A percentile compares a stretch with the other conserved stretches of the same genome.
These are phyloP conservation scores for Barnettozyma hawaiiensis DNA, from an alignment of 1,139 yeast species.

Conservation along the genomic window DNA sequence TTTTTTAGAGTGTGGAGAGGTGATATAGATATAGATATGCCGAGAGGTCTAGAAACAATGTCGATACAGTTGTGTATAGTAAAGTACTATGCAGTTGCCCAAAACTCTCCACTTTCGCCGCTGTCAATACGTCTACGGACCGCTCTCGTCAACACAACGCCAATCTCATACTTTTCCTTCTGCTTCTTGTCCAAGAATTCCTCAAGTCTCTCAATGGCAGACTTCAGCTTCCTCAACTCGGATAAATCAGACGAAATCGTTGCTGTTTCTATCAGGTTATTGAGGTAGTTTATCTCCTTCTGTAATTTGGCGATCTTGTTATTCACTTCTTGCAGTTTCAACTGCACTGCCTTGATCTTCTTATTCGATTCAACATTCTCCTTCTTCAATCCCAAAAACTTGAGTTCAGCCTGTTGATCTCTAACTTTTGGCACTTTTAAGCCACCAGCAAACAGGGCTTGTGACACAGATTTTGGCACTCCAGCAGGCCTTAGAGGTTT, in stretches of 20 bases:
- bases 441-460: slow-evolving; percentile 22
- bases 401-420: slow-evolving; percentile 21
- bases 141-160: slow-evolving; percentile 34
- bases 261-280: slow-evolving; percentile 30
- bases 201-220: slow-evolving; percentile 33
- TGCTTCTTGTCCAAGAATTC: slow-evolving; percentile 34
- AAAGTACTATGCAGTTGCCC: slow-evolving; percentile 16
- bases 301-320: slow-evolving; percentile 31
- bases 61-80: background rate
- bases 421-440: slow-evolving; percentile 24
- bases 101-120: slow-evolving; percentile 32
- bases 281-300: slow-evolving; percentile 33
- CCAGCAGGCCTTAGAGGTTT: background rate
- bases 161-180: slow-evolving; percentile 37
- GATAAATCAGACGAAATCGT: slow-evolving; percentile 30
- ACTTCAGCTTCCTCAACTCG: slow-evolving; percentile 31
- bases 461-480: slow-evolving; percentile 26
- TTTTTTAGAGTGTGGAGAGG: slow-evolving; percentile 8
- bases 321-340: slow-evolving; percentile 18
- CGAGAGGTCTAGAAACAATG: too few species aligned
- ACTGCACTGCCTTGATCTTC: slow-evolving; percentile 21
- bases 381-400: slow-evolving; percentile 22
- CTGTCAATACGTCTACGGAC: slow-evolving; percentile 35
- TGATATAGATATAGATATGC: too few species aligned
- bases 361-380: slow-evolving; percentile 12